These are phyloP conservation scores for Saccharomycopsis babjevae DNA, from an alignment of 805 yeast species.

Conservation along the genomic window DNA sequence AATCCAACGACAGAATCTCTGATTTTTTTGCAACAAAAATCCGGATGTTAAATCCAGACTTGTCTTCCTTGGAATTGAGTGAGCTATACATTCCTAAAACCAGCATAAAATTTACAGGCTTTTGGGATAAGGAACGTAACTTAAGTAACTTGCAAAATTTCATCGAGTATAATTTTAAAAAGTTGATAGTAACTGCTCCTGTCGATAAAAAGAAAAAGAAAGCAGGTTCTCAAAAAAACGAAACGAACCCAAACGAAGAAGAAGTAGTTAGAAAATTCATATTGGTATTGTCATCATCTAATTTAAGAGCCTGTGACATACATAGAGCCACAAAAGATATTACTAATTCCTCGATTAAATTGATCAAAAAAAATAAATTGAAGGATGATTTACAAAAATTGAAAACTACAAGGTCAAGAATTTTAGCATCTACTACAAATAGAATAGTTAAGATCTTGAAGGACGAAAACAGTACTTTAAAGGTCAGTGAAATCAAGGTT, in stretches of 20 bases:
- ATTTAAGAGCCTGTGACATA: constrained; percentile 80
- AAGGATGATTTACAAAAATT: constrained; percentile 41
- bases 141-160: constrained; percentile 48
- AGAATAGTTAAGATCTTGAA: constrained; percentile 40
- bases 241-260: constrained; percentile 16
- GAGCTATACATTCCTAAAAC: constrained; percentile 49
- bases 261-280: constrained; percentile 16
- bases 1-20: constrained; percentile 49
- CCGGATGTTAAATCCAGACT: constrained; percentile 49
- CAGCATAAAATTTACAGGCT: constrained; percentile 48
- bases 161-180: constrained; percentile 39
- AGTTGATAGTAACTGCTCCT: constrained; percentile 26
- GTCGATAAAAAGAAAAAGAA: constrained; percentile 1
- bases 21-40: constrained; percentile 57
- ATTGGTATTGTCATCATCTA: constrained; percentile 58
- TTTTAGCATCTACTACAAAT: constrained; percentile 58
- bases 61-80: constrained; percentile 65
- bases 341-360: constrained; percentile 48
- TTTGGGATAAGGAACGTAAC: constrained; percentile 41
- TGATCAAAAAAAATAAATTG: constrained; percentile 66
- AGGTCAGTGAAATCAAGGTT: constrained; percentile 34
- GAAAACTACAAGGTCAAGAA: constrained; percentile 34
- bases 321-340: constrained; percentile 48
- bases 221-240: constrained; percentile 11
- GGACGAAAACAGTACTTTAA: constrained; percentile 32